Base-by-base conservation (phyloP, 805 yeast genomes). In the Zygosaccharomyces lentus region DNA sequence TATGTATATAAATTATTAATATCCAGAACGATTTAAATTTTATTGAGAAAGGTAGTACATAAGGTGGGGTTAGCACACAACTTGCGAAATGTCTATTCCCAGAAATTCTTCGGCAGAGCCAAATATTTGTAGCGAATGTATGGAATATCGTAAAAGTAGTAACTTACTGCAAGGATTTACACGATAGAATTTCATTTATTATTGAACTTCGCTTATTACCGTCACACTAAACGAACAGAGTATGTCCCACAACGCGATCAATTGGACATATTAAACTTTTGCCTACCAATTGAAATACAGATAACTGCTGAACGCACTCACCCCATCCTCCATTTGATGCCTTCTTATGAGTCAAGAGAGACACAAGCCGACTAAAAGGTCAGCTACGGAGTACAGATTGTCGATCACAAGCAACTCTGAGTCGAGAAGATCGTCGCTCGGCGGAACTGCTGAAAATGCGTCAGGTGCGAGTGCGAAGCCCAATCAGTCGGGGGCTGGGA, bases 391-490 rank as follows among this genome's bases (percentile, higher is more conserved):
- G 43, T 67, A 65, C 41, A 54, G 67, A 16, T 62, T 74, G 1
- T 68, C 78, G 0, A 71, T 74, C 1, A 66, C 71, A 8, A 62
- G 66, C 30, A 62, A 62, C 36, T 61, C 67, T 2, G 63, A 61
- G 15, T 64, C 68, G 6, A 52, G 68, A 43, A 56, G 68, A 43
- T 59, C 68, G 2, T 63, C 67, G 2, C 41, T 64, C 6, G 61
- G 60, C 19, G 53, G 54, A 34, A 41, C 49, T 3, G 34, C 40
- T 21, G 49, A 50, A 4, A 38, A 27, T 27, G 45, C 39, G 6
- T 21, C 39, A 30, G 52, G 47, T 9, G 26, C 34, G 12, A 36
- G 43, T 24, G 27, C 30, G n/a, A 42, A 37, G 13, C 34, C n/a
- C 25, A 37, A 17, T 32, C 47, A 47, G 2, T 32, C 49, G 21